Conservation (phyloP, 768 basidiomycete species). For the Sutorius australiensis region DNA sequence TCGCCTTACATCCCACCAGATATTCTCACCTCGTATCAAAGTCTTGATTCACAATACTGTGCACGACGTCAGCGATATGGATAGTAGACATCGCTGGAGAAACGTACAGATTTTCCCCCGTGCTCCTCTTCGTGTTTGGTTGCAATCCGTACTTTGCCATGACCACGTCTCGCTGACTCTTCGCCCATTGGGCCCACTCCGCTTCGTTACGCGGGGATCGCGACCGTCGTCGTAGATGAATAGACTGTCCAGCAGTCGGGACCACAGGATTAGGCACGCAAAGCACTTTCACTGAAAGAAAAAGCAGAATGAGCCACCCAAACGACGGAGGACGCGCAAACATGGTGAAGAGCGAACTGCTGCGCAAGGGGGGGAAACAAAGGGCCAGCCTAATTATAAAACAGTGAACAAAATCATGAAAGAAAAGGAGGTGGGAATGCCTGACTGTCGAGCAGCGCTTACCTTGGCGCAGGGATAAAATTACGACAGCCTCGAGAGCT, state of each 20-base stretch:
- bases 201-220: constrained; percentile 12
- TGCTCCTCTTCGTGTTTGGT: constrained; percentile 35
- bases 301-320: constrained; percentile 10
- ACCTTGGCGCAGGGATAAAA: constrained; percentile 6
- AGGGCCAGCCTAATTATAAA: constrained; percentile 8
- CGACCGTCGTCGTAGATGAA: constrained; percentile 17
- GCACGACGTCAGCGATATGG: not conserved
- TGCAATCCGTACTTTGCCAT: constrained; percentile 44
- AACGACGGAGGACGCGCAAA: not conserved
- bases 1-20: not conserved
- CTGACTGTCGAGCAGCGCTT: not conserved
- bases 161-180: constrained; percentile 40
- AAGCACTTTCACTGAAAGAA: constrained; percentile 9
- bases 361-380: constrained; percentile 1
- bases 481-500: not conserved
- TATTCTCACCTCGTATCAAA: constrained; percentile 52
- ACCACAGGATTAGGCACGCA: constrained; percentile 6
- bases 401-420: constrained; percentile 1
- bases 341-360: constrained; percentile 7
- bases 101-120: constrained; percentile 47
- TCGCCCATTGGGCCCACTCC: constrained; percentile 38
- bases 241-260: constrained; percentile 19
- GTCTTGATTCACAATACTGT: constrained; percentile 60
- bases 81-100: not conserved
- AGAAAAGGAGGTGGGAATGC: constrained; percentile 3